Evolutionary conservation across 306 rosid species (phyloP), one percentile per base, ranked within the genome.

Genomic region (Pterocarpus macrocarpus): DNA sequence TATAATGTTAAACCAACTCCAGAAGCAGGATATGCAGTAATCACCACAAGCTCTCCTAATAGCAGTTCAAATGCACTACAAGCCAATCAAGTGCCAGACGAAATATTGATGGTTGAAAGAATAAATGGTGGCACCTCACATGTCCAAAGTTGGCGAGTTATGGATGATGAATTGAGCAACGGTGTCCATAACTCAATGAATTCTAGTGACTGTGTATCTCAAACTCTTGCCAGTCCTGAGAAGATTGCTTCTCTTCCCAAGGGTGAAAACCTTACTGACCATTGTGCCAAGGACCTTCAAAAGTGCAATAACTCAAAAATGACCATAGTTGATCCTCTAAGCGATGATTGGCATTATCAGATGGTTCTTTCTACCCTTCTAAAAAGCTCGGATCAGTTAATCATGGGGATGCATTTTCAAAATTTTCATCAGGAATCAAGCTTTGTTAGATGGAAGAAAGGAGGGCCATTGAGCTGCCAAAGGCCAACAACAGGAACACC

Each of bases 131-230:
- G 81, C 34, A 82, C 86, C 78, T 90, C 92, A 71, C 92, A 83
- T 85, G 88, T 88, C 47, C 95, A 89, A 76, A 89, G 88, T 89
- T 94, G 97, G 98, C 93, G 86, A 80, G 71, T 90, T 45, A 79
- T 90, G 82, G 94, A 90, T 64, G 97, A 94, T 34, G 97, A 90
- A 71, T 62, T 88, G 17, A 89, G 93, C 81, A 91, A 91, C 57
- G 81, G 89, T 75, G 80, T 86, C 56, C 91, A 70, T 63, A 87
- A 91, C 75, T 93, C 97, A 36, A 70, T 91, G 91, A 89, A 85
- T 76, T 89, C 97, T 17, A 91, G 94, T 81, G 98, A 94, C 64
- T 89, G 98, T 55, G 87, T 92, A 85, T 94, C 98, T 79, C 98
- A 94, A 78, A 88, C 91, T 71, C 81, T 90, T 33, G 87, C 82